Evolutionary conservation across 202 grass and related monocot species (phyloP), one percentile per base, ranked within the genome.

Genomic region (Saccharum hybrid): DNA sequence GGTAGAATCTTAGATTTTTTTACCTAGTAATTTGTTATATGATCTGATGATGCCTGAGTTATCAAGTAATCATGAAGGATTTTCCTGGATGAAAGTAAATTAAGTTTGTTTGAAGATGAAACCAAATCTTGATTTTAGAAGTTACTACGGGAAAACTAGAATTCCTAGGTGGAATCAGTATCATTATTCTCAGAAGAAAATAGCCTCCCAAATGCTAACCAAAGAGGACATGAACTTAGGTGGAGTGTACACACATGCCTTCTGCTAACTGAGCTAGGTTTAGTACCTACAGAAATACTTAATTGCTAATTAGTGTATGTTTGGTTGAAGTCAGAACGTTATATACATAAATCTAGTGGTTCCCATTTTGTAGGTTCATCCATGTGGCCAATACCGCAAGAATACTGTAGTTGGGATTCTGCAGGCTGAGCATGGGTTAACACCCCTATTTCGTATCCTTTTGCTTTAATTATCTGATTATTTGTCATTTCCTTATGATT

Each of bases 371-470:
- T 82, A 98, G 92, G 96, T 98, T 70, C 96, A 98, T 94, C 89
- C 96, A 56, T 95, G 91, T 87, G 96, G 93, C 51, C 93, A 98
- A 60, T 95, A 98, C 72, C 92, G 93, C 18, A 98, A 95, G 71
- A 98, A 98, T 67, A 98, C 96, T 8, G 85, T 98, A 66, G 66
- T 98, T 7, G 96, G 96, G 72, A 98, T 98, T 92, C 81, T 98
- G 60, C 85, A 98, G 73, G 93, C 93, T 66, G 93, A 98, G 82
- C 83, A 98, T 90, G 89, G 83, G 71, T 84, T 93, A 80, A 51
- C 87, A 63, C 85, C 92, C 21, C 64, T 95, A 14, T 92, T 95
- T 81, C 91, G 93, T 98, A 98, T 94, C 96, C 96, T 90, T 80
- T 80, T 83, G 2, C 41, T 86, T 81, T 62, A 49, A 21, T 12